Conservation (phyloP, 805 yeast genomes). For the Candida corydali region DNA sequence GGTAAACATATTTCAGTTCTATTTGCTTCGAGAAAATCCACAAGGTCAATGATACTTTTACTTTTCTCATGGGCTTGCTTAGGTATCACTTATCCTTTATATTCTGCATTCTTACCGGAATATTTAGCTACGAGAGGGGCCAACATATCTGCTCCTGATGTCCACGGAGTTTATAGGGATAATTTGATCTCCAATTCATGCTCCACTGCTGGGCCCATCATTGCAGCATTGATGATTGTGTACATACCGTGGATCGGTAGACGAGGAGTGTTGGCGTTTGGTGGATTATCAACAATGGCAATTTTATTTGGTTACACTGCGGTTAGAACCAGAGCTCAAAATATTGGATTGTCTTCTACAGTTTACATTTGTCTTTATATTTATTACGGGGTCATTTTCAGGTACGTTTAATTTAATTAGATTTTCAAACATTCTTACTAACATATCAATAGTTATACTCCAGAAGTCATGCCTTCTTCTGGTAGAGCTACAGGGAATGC, state of each 20-base stretch:
- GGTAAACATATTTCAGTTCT: constrained; percentile 38
- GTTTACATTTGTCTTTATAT: constrained; percentile 40
- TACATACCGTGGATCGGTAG: constrained; percentile 40
- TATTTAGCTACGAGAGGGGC: constrained; percentile 52
- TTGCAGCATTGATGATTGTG: constrained; percentile 21
- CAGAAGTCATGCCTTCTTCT: constrained; percentile 33
- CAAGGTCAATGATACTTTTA: constrained; percentile 35
- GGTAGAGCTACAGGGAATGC: constrained; percentile 36
- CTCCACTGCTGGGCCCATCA: constrained; percentile 27
- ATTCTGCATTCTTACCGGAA: constrained; percentile 48
- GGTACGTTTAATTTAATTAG: too few species aligned
- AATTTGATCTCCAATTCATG: constrained; percentile 23
- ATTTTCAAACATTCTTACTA: too few species aligned
- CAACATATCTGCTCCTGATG: constrained; percentile 29
- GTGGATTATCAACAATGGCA: constrained; percentile 52
- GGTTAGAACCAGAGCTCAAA: constrained; percentile 44
- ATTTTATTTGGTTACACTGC: constrained; percentile 60
- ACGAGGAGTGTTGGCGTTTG: constrained; percentile 53
- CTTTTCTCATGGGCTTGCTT: constrained; percentile 51
- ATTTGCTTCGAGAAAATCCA: constrained; percentile 34
- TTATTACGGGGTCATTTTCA: constrained; percentile 33
- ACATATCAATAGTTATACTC: constrained; percentile 38
- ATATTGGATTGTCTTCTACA: constrained; percentile 45
- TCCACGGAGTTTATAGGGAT: constrained; percentile 21
- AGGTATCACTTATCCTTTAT: constrained; percentile 53